These are phyloP conservation scores for Podaxis sp. DNA, from an alignment of 768 basidiomycete species.

Conservation along the genomic window DNA sequence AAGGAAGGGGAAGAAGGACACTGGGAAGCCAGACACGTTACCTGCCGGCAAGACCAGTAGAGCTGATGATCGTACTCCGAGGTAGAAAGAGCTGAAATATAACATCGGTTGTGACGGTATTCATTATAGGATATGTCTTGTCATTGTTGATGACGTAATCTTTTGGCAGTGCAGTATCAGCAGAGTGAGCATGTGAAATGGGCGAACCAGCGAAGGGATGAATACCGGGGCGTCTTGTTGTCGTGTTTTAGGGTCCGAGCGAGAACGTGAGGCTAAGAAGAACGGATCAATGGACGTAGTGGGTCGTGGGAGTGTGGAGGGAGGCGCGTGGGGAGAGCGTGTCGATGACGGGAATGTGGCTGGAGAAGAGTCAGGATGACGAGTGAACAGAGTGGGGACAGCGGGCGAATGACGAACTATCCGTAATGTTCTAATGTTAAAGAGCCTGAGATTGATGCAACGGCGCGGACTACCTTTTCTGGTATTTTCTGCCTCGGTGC, in stretches of 20 bases:
- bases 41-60: conserved; percentile 23
- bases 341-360: background rate
- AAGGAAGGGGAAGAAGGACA: conserved; percentile 44
- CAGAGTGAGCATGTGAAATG: no score
- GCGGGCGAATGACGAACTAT: background rate
- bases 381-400: background rate
- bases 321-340: background rate
- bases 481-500: background rate
- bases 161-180: no score
- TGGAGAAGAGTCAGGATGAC: background rate
- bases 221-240: background rate
- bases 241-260: background rate
- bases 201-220: no score
- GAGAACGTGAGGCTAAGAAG: background rate
- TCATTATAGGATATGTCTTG: conserved; percentile 9
- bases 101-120: no score
- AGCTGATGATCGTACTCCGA: background rate
- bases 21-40: conserved; percentile 57
- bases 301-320: background rate
- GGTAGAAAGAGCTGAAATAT: no score
- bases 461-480: background rate
- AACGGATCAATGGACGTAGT: no score
- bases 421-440: background rate
- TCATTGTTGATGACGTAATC: background rate
- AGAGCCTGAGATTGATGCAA: background rate